Conservation (phyloP, 192 early-diverging fungal genomes). For the Entophlyctis luteolus region DNA sequence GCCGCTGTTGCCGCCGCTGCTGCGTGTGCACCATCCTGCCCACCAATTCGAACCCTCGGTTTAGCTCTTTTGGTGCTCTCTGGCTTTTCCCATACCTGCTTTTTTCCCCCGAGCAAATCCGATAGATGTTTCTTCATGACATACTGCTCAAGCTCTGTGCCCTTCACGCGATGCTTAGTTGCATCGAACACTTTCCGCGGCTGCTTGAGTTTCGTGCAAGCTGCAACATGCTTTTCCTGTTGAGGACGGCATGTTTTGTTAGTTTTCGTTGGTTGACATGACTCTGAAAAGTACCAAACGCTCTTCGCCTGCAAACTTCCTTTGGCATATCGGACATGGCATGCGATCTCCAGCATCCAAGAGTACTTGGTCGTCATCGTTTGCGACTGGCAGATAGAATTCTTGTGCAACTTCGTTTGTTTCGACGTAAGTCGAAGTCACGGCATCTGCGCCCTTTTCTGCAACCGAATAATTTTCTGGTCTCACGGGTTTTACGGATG, state of each 20-base stretch:
- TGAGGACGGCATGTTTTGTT: too few relatives aligned
- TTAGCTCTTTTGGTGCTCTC: too few relatives aligned
- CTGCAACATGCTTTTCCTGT: conserved; percentile 44
- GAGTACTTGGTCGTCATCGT: neutral
- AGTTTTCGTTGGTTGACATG: too few relatives aligned
- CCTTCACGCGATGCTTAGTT: conserved; percentile 42
- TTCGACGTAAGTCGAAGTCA: neutral
- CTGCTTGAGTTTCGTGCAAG: conserved; percentile 42
- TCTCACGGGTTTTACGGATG: neutral
- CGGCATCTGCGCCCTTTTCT: neutral
- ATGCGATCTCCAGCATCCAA: neutral
- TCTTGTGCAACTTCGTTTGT: neutral
- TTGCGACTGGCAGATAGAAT: neutral
- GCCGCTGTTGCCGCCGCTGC: neutral
- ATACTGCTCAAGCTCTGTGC: conserved; percentile 55
- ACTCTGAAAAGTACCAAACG: conserved; percentile 29
- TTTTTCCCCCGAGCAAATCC: neutral
- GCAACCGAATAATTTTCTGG: neutral
- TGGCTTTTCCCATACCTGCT: too few relatives aligned
- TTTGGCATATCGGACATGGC: conserved; percentile 40
- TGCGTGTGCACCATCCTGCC: too few relatives aligned
- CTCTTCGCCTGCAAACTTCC: conserved; percentile 48
- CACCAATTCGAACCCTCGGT: too few relatives aligned
- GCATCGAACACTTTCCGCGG: conserved; percentile 48
- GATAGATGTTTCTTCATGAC: neutral